Conservation (phyloP, 2,329 filamentous ascomycete genomes). For the Claviceps digitariae region DNA sequence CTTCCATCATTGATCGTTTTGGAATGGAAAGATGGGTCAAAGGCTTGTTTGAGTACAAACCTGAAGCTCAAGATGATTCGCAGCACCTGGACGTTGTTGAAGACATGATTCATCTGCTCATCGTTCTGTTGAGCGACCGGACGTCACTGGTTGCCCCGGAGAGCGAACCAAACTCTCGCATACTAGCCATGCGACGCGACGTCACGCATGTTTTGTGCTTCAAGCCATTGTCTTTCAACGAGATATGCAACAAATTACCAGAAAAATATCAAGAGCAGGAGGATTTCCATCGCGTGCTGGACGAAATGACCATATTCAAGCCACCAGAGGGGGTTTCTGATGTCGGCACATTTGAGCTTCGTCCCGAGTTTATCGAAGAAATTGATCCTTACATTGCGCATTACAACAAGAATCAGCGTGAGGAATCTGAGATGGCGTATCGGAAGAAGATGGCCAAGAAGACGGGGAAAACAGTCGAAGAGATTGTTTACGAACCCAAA, state of each 20-base stretch:
- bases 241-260: conserved; percentile 71
- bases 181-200: conserved; percentile 69
- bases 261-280: conserved; percentile 85
- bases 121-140: conserved; percentile 80
- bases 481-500: conserved; percentile 85
- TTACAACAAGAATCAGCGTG: conserved; percentile 92
- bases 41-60: conserved; percentile 61
- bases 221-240: conserved; percentile 88
- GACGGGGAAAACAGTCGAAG: conserved; percentile 64
- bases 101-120: conserved; percentile 87
- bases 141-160: conserved; percentile 61
- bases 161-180: conserved; percentile 49
- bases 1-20: conserved; percentile 83
- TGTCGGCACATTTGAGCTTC: conserved; percentile 86
- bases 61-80: conserved; percentile 64
- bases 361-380: conserved; percentile 70
- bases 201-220: conserved; percentile 92
- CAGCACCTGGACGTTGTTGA: conserved; percentile 91
- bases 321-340: conserved; percentile 84
- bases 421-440: conserved; percentile 86
- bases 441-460: conserved; percentile 78
- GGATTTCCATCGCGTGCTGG: conserved; percentile 70
- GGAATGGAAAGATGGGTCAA: conserved; percentile 79
- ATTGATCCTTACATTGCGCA: conserved; percentile 94
- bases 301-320: conserved; percentile 80